Evolutionary conservation across 2,329 filamentous ascomycete species (phyloP).

Genomic region (Escovopsis weberi): DNA sequence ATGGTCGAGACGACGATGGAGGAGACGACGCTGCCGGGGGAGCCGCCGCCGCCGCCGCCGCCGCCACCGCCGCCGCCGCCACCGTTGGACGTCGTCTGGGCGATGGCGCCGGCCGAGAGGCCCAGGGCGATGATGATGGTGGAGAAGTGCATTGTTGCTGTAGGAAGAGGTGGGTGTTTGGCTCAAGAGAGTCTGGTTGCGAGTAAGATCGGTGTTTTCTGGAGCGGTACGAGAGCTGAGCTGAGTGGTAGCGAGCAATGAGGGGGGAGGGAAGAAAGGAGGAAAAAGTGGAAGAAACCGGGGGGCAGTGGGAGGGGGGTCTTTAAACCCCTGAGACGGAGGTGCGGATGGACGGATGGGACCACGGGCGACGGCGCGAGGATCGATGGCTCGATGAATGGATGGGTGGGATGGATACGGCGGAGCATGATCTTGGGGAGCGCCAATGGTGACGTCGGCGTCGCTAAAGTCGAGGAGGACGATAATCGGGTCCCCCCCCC

Average conservation of each 20-base stretch:
- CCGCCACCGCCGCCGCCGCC: background rate
- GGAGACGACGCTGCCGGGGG: background rate
- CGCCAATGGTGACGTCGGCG: no score
- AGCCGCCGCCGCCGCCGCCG: background rate
- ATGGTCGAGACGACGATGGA: constrained; percentile 1
- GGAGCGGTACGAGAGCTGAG: background rate
- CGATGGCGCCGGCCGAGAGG: constrained; percentile 3
- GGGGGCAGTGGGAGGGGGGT: no score
- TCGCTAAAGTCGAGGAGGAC: no score
- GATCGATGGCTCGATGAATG: background rate
- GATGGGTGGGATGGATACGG: background rate
- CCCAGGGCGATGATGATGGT: constrained; percentile 4
- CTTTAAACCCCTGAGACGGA: no score
- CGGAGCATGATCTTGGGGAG: background rate
- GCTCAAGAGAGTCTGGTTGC: background rate
- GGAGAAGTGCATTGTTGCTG: constrained; percentile 2
- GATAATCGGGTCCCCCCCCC: no score
- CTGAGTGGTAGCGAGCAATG: background rate
- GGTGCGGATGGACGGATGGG: no score
- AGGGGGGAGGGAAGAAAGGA: no score
- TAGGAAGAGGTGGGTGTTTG: background rate
- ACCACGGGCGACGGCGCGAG: no score
- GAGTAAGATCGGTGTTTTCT: no score
- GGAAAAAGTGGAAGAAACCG: no score
- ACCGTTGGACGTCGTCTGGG: background rate